Evolutionary conservation across 1,284 basidiomycete species (phyloP).

Genomic region (Gomphus bonarii): DNA sequence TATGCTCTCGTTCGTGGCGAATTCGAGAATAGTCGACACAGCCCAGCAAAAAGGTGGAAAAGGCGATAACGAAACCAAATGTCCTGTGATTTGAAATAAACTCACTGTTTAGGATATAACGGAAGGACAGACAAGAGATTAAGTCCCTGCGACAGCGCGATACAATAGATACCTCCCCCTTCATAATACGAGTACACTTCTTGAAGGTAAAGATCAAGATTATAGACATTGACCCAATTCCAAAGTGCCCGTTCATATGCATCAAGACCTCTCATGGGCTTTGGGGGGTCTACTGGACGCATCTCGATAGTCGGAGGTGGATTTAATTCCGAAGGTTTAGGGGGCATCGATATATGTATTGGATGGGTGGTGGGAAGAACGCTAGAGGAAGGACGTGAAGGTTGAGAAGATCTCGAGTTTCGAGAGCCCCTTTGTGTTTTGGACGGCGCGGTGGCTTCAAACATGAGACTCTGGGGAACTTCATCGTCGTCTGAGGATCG

Average conservation of each 20-base stretch:
- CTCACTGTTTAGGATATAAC: constrained; percentile 15
- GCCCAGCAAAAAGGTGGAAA: constrained; percentile 91
- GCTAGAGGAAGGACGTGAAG: constrained; percentile 18
- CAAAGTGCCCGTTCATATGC: constrained; percentile 87
- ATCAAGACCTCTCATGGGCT: constrained; percentile 61
- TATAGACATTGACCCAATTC: constrained; percentile 98
- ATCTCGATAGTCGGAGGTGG: constrained; percentile 10
- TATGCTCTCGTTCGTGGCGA: constrained; percentile 37
- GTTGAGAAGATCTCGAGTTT: constrained; percentile 28
- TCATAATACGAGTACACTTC: constrained; percentile 95
- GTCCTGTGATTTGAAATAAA: constrained; percentile 49
- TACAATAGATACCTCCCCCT: constrained; percentile 93
- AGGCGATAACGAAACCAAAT: constrained; percentile 92
- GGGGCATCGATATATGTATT: constrained; percentile 39
- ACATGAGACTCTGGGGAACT: constrained; percentile 74
- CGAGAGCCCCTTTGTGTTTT: constrained; percentile 28
- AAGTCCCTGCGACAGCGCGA: constrained; percentile 76
- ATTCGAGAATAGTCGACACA: constrained; percentile 90
- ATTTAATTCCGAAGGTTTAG: constrained; percentile 56
- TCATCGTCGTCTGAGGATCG: constrained; percentile 56
- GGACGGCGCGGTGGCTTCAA: constrained; percentile 38
- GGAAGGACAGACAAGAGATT: constrained; percentile 67
- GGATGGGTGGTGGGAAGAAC: constrained; percentile 13
- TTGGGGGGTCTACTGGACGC: constrained; percentile 26
- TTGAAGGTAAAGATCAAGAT: constrained; percentile 90